A percentile compares a stretch with the other conserved stretches of the same genome.
phyloP scores from a whole-genome alignment of 441 rosid genomes.

The Gossypium davidsonii region DNA sequence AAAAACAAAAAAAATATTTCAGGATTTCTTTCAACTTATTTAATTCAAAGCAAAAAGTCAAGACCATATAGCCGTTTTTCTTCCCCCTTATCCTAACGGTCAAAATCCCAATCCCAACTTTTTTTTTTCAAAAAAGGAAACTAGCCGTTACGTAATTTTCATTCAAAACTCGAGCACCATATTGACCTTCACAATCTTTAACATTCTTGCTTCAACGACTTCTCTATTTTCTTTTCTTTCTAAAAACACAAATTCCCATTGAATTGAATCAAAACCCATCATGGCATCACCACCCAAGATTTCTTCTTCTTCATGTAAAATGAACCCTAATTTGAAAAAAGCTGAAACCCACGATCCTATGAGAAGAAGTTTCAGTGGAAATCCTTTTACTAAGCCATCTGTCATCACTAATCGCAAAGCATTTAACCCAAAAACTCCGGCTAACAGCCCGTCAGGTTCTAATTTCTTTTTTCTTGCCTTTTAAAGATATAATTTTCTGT shows the following conservation, averaged over 20 bases:
- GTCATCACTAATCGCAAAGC: slow-evolving; percentile 31
- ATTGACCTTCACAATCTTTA: slow-evolving; percentile 13
- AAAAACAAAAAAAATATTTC: neutral
- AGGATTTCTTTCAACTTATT: neutral
- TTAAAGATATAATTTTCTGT: neutral
- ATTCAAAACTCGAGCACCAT: neutral
- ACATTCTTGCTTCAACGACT: slow-evolving; percentile 13
- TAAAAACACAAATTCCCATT: too few species aligned
- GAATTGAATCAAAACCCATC: neutral
- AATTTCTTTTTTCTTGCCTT: neutral
- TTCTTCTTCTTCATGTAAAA: slow-evolving; percentile 32
- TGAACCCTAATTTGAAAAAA: slow-evolving; percentile 24
- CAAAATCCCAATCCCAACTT: neutral
- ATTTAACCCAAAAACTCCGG: slow-evolving; percentile 46
- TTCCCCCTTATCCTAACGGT: slow-evolving; percentile 21
- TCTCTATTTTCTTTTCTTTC: neutral
- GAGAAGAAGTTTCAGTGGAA: slow-evolving; percentile 65
- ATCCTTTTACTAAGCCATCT: slow-evolving; percentile 47
- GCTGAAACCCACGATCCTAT: slow-evolving; percentile 18
- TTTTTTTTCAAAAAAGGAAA: neutral
- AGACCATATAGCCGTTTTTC: neutral
- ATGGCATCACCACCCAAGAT: slow-evolving; percentile 47
- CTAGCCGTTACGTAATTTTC: slow-evolving; percentile 33
- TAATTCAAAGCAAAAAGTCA: neutral
- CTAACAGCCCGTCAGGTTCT: slow-evolving; percentile 58